phyloP scores from a whole-genome alignment of 164 flowering plant species.

The Chimonanthus salicifolius region DNA sequence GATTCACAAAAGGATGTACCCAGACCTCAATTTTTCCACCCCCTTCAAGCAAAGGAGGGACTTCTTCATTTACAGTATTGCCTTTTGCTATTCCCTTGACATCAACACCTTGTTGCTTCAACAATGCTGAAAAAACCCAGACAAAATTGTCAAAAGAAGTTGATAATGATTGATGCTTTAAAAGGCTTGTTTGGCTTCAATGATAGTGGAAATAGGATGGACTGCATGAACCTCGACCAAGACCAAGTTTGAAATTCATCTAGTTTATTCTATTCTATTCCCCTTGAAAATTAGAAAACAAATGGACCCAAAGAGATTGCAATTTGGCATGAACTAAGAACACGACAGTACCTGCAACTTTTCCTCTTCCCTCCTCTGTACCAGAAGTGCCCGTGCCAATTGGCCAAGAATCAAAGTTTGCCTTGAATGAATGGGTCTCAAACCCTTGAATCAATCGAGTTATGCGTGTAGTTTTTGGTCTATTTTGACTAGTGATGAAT shows the following conservation, averaged over 20 bases:
- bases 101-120: conserved; percentile 97
- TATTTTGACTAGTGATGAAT: conserved; percentile 66
- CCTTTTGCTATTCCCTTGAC: conserved; percentile 70
- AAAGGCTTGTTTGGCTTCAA: no score
- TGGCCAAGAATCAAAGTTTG: conserved; percentile 97
- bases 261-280: no score
- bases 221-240: no score
- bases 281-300: not conserved
- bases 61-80: conserved; percentile 75
- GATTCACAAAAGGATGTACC: not conserved
- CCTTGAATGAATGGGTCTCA: conserved; percentile 87
- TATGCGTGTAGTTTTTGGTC: conserved; percentile 81
- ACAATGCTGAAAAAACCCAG: conserved; percentile 51
- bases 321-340: not conserved
- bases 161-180: no score
- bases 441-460: conserved; percentile 93
- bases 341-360: conserved; percentile 78
- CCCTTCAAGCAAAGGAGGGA: conserved; percentile 88
- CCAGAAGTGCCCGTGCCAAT: conserved; percentile 63
- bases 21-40: conserved; percentile 93
- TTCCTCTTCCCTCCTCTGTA: conserved; percentile 96
- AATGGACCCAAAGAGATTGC: not conserved
- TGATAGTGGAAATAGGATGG: no score
- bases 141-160: conserved; percentile 1
- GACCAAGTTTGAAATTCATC: no score